Evolutionary conservation across 2,329 filamentous ascomycete species (phyloP).

Genomic region (Nothophoma quercina): DNA sequence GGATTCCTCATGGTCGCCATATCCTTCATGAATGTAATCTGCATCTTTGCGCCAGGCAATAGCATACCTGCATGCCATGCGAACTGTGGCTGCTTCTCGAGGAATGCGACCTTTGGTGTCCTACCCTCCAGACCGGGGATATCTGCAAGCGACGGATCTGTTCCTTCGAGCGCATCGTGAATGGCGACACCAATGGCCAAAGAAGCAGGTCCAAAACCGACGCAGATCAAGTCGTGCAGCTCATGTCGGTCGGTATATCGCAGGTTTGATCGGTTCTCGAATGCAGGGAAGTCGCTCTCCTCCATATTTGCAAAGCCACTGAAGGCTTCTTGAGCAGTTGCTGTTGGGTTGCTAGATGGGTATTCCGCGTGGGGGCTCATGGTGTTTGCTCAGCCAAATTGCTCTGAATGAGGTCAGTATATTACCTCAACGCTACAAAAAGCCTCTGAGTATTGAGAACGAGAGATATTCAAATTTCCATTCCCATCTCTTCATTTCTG

Average conservation of each 20-base stretch:
- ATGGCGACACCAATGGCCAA: constrained; percentile 88
- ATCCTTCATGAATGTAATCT: constrained; percentile 97
- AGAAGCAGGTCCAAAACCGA: constrained; percentile 92
- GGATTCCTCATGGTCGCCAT: constrained; percentile 89
- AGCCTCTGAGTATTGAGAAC: neutral
- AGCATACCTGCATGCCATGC: constrained; percentile 97
- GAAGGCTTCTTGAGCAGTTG: constrained; percentile 38
- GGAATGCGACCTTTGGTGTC: constrained; percentile 78
- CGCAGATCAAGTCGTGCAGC: constrained; percentile 84
- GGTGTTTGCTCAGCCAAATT: constrained; percentile 1
- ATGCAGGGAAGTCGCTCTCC: constrained; percentile 35
- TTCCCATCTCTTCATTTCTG: too few species aligned
- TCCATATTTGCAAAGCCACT: constrained; percentile 39
- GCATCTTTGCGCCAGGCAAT: constrained; percentile 91
- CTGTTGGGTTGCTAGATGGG: constrained; percentile 27
- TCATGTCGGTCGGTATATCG: constrained; percentile 65
- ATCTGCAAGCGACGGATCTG: constrained; percentile 43
- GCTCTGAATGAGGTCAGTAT: constrained; percentile 7
- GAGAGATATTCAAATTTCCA: too few species aligned
- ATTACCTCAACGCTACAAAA: neutral
- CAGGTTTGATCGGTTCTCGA: constrained; percentile 56
- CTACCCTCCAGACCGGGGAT: constrained; percentile 46
- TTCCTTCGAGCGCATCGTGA: constrained; percentile 70
- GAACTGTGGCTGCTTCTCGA: constrained; percentile 85
- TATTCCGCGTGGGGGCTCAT: constrained; percentile 49